Evolutionary conservation across 345 rosid genomes (phyloP).

Genomic region (Lagerstroemia speciosa): DNA sequence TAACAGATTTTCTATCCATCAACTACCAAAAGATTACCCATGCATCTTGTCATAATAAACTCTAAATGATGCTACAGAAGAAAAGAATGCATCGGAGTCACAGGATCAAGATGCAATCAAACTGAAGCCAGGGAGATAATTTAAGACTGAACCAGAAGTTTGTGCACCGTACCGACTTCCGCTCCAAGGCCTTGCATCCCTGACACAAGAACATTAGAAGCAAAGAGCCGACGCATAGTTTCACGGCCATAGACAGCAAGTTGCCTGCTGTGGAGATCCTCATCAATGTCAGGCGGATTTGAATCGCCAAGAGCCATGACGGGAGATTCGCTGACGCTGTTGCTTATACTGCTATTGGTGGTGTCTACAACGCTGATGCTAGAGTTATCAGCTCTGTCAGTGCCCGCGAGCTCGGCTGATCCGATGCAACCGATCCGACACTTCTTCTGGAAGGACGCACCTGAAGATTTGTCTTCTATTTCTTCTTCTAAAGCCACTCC

Average conservation of each 20-base stretch:
- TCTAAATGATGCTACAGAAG: not conserved
- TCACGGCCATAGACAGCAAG: slow-evolving; percentile 99
- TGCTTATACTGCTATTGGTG: slow-evolving; percentile 13
- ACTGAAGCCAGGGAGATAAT: not conserved
- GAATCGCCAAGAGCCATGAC: slow-evolving; percentile 71
- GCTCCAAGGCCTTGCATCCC: slow-evolving; percentile 97
- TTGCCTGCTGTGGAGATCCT: slow-evolving; percentile 98
- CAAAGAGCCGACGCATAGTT: slow-evolving; percentile 94
- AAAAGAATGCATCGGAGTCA: not conserved
- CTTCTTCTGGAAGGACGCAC: slow-evolving; percentile 46
- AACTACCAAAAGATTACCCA: not conserved
- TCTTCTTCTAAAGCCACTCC: slow-evolving; percentile 40
- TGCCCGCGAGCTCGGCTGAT: slow-evolving; percentile 18
- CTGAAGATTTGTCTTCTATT: slow-evolving; percentile 14
- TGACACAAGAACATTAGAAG: slow-evolving; percentile 74
- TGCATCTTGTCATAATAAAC: not conserved
- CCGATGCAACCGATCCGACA: slow-evolving; percentile 33
- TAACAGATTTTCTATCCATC: not conserved
- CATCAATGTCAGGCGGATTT: slow-evolving; percentile 74
- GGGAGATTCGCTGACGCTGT: slow-evolving; percentile 13
- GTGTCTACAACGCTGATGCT: slow-evolving; percentile 11
- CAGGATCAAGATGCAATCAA: not conserved
- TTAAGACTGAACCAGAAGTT: not conserved
- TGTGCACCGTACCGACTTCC: slow-evolving; percentile 60
- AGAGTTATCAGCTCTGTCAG: slow-evolving; percentile 14